Evolutionary conservation across 805 yeast genomes (phyloP).

Genomic region (Maudiozyma turicensis): DNA sequence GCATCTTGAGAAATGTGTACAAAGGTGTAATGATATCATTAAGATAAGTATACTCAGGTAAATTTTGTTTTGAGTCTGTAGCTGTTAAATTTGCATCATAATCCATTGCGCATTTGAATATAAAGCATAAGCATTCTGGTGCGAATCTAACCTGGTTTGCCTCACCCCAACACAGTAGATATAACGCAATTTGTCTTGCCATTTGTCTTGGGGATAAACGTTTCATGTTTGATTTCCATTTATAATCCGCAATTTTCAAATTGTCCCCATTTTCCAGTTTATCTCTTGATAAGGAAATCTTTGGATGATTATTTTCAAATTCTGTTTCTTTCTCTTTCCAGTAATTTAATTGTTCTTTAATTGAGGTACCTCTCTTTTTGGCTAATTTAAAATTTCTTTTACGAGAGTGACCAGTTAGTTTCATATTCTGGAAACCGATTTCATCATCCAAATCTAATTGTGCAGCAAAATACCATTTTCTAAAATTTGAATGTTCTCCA

Average conservation of each 20-base stretch:
- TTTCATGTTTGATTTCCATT: conserved; percentile 65
- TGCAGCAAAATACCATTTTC: conserved; percentile 89
- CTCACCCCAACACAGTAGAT: conserved; percentile 80
- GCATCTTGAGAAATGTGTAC: conserved; percentile 56
- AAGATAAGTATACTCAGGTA: conserved; percentile 42
- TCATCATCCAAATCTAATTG: conserved; percentile 68
- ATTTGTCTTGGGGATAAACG: conserved; percentile 44
- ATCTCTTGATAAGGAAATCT: conserved; percentile 48
- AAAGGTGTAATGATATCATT: conserved; percentile 69
- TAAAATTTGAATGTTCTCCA: conserved; percentile 77
- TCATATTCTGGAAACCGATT: conserved; percentile 47
- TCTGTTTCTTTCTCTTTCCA: conserved; percentile 41
- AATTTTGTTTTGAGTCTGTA: conserved; percentile 5
- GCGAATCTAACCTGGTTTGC: conserved; percentile 77
- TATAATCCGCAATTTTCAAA: conserved; percentile 69
- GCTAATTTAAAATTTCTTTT: conserved; percentile 37
- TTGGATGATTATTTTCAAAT: conserved; percentile 40
- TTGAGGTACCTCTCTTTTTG: conserved; percentile 30
- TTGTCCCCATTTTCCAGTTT: conserved; percentile 59
- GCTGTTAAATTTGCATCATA: conserved; percentile 43
- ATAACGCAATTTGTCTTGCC: conserved; percentile 59
- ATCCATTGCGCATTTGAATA: conserved; percentile 75
- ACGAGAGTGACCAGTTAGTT: conserved; percentile 38
- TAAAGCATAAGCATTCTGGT: conserved; percentile 83
- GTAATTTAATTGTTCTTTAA: conserved; percentile 29